Conservation (phyloP, 768 basidiomycete species). For the Tylopilus intermedius region DNA sequence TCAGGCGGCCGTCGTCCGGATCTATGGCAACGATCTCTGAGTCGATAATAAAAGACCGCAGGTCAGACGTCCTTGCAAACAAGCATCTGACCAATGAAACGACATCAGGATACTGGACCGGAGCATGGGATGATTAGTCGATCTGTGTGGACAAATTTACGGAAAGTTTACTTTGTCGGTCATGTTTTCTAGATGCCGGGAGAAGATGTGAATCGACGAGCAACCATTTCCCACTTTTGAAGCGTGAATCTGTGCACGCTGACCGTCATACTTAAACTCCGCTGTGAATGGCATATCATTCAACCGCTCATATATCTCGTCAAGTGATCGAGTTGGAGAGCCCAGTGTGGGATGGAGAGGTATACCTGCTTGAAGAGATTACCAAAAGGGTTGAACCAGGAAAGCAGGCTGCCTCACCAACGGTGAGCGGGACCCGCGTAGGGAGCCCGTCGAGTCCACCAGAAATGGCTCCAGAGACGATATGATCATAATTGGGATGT, state of each 20-base stretch:
- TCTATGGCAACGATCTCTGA: conserved; percentile 87
- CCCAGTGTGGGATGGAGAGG: conserved; percentile 86
- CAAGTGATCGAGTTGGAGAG: conserved; percentile 76
- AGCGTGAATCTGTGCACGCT: conserved; percentile 78
- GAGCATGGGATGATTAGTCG: conserved; percentile 15
- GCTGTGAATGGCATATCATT: conserved; percentile 66
- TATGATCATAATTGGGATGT: conserved; percentile 73
- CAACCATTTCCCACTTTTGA: conserved; percentile 23
- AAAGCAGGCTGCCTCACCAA: conserved; percentile 47
- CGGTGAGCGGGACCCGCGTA: conserved; percentile 56
- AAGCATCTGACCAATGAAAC: conserved; percentile 51
- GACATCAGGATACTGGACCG: conserved; percentile 75
- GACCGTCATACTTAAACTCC: conserved; percentile 91
- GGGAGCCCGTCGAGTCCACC: conserved; percentile 57
- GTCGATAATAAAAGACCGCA: conserved; percentile 71
- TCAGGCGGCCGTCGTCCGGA: conserved; percentile 52
- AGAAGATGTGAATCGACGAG: conserved; percentile 62
- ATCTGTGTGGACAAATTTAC: background rate
- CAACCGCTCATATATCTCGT: conserved; percentile 75
- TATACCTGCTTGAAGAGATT: conserved; percentile 46
- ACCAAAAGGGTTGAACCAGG: conserved; percentile 7
- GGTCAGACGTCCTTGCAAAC: conserved; percentile 37
- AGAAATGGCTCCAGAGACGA: conserved; percentile 56
- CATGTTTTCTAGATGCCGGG: conserved; percentile 89
- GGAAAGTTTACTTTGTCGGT: conserved; percentile 61